Evolutionary conservation across 306 rosid species (phyloP), one percentile per base, ranked within the genome.

Genomic region (Quercus robur): DNA sequence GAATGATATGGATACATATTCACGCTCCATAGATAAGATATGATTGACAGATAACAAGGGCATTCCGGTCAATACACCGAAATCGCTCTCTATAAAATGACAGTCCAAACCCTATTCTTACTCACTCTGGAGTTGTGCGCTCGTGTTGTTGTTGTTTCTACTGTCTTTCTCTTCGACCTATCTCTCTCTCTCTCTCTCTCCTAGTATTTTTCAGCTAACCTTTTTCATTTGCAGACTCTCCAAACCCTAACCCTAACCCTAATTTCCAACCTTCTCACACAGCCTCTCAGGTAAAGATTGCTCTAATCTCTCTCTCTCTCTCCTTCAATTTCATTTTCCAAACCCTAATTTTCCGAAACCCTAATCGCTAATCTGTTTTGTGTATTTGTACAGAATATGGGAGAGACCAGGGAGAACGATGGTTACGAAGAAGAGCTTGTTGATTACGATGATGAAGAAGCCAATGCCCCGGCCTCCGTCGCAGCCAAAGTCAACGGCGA

Each of bases 371-470:
- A 11, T 64, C 5, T 80, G 11, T 73, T 41, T 8, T 41, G n/a
- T 56, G 70, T 8, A 6, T 75, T 20, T 12, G 62, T 44, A 81
- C 80, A 89, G 97, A 80, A 81, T 17, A 94, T 94, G 98, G 99
- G 91, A 80, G 97, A 93, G 83, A 87, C 94, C 13, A 94, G 86
- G 86, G 99, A 88, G 71, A 82, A 82, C 75, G 99, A 94, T 74
- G 88, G 85, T 14, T 94, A 92, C 76, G 99, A 94, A 81, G 97
- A 94, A 81, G 99, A 94, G 95, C 97, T 94, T 83, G 91, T 94
- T 21, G 97, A 94, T 80, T 94, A 94, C 80, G 99, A 94, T 54
- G 99, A 94, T 79, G 99, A 94, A 59, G 99, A 94, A 21, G 99
- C 93, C 77, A 91, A 93, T 80, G 97, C 92, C 17, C 97, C 87